Base-by-base conservation (phyloP, 495 filamentous ascomycete genomes). In the Aspergillus coremiiformis region DNA sequence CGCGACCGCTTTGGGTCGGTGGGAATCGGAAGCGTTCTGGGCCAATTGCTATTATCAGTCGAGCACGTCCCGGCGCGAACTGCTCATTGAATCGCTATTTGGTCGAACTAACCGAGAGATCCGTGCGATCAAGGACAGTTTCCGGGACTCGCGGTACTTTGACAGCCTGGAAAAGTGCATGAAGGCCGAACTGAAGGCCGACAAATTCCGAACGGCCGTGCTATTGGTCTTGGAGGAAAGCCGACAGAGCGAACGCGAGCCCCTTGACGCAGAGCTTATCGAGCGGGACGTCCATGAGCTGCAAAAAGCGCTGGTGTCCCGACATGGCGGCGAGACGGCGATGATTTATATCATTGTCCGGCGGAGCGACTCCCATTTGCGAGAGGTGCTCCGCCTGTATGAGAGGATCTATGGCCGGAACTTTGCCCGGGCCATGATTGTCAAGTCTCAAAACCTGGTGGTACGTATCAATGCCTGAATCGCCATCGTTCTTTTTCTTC, bases 21-120 rank as follows among this genome's bases (percentile, higher is more conserved):
- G 89, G 86, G 93, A 96, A 72, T 84, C 81, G 47, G 93, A 98
- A 66, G 91, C 88, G 1, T 96, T 93, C 75, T 98, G 93, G 89
- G 92, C 94, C 41, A 98, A 97, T 61, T 95, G 88, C 69, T 98
- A 91, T 84, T 98, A 97, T 71, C 93, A 97, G 64, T 84, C 86
- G 30, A 84, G 88, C 54, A 88, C 86, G 57, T 86, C 82, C 3
- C 78, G 89, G 2, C 80, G 89, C 17, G 89, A 98, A 65, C 72
- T 98, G 19, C 78, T 98, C 39, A 96, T 98, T 60, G 93, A 98
- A 64, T 81, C 84, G 9, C 71, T 98, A 12, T 93, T 97, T 78
- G 93, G 93, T 0, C 82, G 90, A 14, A 83, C 82, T 11, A 96
- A 95, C 60, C 74, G 78, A 15, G 94, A 96, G 55, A 90, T 96